Conservation (phyloP, 1,284 basidiomycete species). For the Stereum hirsutum region DNA sequence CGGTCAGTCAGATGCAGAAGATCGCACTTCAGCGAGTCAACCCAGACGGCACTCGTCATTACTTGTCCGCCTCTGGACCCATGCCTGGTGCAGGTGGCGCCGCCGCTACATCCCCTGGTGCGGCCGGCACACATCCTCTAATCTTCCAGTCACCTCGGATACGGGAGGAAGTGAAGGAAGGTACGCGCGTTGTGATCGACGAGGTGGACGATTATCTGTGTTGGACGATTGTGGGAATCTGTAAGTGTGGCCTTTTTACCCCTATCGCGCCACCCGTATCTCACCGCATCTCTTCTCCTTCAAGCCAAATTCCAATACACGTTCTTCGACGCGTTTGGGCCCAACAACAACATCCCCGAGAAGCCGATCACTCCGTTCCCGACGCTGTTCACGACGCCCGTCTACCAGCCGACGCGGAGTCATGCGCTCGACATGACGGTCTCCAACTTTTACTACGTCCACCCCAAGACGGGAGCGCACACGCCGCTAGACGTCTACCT, state of each 20-base stretch:
- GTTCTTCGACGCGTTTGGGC: conserved; percentile 85
- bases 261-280: conserved; percentile 1
- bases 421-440: conserved; percentile 79
- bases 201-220: conserved; percentile 92
- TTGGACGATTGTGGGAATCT: conserved; percentile 94
- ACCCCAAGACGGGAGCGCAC: conserved; percentile 52
- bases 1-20: conserved; percentile 95
- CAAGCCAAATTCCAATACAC: conserved; percentile 87
- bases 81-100: conserved; percentile 64
- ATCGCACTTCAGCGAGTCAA: conserved; percentile 84
- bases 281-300: conserved; percentile 13
- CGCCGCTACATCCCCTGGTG: conserved; percentile 54
- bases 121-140: conserved; percentile 71
- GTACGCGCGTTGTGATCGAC: conserved; percentile 59
- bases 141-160: conserved; percentile 70
- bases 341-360: conserved; percentile 66
- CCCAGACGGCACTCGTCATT: conserved; percentile 71
- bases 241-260: conserved; percentile 41
- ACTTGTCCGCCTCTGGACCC: conserved; percentile 78
- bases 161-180: conserved; percentile 68
- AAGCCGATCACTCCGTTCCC: conserved; percentile 85
- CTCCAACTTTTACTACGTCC: conserved; percentile 75
- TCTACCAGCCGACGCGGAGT: conserved; percentile 59
- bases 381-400: conserved; percentile 73
- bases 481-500: conserved; percentile 83